phyloP scores from a whole-genome alignment of 2,329 filamentous ascomycete species.

The Colletotrichum chrysophilum region DNA sequence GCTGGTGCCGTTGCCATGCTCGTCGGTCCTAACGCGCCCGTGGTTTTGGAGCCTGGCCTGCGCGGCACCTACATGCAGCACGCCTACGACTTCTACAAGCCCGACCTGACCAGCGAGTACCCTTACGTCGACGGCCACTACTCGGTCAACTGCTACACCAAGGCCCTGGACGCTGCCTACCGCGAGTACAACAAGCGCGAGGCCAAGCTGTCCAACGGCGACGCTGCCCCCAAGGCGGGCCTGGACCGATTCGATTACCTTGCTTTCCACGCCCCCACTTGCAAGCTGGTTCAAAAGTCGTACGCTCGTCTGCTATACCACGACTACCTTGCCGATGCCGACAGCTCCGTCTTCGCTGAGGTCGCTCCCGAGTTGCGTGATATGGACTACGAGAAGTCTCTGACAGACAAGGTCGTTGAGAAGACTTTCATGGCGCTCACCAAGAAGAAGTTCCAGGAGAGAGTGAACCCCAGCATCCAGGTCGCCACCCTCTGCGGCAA shows the following conservation, averaged over 20 bases:
- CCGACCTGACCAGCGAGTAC: constrained; percentile 86
- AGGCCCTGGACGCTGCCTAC: constrained; percentile 83
- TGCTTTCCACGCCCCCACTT: constrained; percentile 83
- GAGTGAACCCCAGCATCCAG: constrained; percentile 75
- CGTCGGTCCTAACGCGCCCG: constrained; percentile 77
- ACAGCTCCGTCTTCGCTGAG: constrained; percentile 71
- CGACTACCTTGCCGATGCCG: constrained; percentile 77
- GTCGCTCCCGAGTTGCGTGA: constrained; percentile 79
- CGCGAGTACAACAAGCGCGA: constrained; percentile 80
- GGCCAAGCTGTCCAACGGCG: constrained; percentile 50
- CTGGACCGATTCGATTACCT: constrained; percentile 86
- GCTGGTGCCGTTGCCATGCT: constrained; percentile 81
- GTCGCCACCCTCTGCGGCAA: constrained; percentile 78
- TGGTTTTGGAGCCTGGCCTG: constrained; percentile 79
- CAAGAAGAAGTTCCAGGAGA: constrained; percentile 85
- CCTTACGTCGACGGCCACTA: constrained; percentile 85
- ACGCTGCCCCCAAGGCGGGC: constrained; percentile 57
- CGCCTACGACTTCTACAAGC: constrained; percentile 91
- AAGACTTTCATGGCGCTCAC: constrained; percentile 85
- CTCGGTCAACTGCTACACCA: constrained; percentile 81
- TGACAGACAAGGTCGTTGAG: constrained; percentile 82
- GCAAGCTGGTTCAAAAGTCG: constrained; percentile 87
- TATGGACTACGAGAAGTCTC: constrained; percentile 79
- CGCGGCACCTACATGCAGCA: constrained; percentile 83
- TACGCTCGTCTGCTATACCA: constrained; percentile 86